A percentile compares a stretch with the other conserved stretches of the same genome.
These are phyloP conservation scores for Neurospora sp. DNA, from an alignment of 495 filamentous ascomycete genomes.

Conservation along the genomic window DNA sequence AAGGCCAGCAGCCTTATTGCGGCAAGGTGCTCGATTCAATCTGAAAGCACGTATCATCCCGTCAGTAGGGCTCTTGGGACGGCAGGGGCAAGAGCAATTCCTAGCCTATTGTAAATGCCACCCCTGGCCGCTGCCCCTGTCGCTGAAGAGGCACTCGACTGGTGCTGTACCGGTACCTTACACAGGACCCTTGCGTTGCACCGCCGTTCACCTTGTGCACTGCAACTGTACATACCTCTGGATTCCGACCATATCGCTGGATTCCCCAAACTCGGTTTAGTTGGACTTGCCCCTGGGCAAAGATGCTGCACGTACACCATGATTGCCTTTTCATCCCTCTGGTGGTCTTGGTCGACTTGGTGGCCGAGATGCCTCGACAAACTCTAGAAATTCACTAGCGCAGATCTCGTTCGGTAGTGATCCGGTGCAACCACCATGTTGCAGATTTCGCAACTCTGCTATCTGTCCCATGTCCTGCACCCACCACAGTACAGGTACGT, in stretches of 20 bases:
- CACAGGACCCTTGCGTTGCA: constrained; percentile 1
- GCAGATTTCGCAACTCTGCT: not conserved
- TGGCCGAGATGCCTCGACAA: not conserved
- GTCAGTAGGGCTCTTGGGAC: constrained; percentile 4
- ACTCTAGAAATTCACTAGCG: not conserved
- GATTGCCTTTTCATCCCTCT: not conserved
- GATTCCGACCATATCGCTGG: not conserved
- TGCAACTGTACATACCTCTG: not conserved
- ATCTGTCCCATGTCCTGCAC: not conserved
- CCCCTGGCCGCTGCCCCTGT: not conserved
- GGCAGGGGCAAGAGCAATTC: not conserved
- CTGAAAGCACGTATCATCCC: constrained; percentile 1
- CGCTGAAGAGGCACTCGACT: not conserved
- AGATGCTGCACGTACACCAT: not conserved
- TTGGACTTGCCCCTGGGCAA: not conserved
- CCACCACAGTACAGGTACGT: not conserved
- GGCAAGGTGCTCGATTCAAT: not conserved
- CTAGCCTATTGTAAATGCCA: not conserved
- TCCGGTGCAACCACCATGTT: not conserved
- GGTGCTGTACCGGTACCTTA: not conserved
- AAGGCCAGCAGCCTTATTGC: not conserved
- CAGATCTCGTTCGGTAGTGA: not conserved
- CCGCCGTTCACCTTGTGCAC: constrained; percentile 5
- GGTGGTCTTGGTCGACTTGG: not conserved
- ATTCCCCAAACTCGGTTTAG: constrained; percentile 1